phyloP scores from a whole-genome alignment of 2,329 filamentous ascomycete species.

The Aspergillus chevalieri region DNA sequence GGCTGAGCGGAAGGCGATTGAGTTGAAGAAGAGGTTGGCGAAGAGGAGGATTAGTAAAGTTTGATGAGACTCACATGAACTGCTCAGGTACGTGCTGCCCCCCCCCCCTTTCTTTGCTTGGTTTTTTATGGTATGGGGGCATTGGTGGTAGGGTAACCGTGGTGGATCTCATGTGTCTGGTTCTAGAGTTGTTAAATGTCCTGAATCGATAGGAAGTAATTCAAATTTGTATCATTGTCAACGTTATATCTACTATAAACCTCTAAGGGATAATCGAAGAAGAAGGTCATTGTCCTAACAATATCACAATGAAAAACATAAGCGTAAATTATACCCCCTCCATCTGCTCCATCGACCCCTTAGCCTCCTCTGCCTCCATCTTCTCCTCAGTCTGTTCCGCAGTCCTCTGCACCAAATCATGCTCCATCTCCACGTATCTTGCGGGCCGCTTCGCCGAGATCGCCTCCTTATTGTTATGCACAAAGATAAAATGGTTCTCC shows the following conservation, averaged over 20 bases:
- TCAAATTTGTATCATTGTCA: too few species aligned
- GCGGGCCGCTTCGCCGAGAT: constrained; percentile 3
- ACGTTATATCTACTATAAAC: too few species aligned
- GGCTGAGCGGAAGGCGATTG: neutral
- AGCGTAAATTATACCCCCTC: neutral
- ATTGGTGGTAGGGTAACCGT: too few species aligned
- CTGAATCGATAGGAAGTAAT: too few species aligned
- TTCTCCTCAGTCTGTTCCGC: neutral
- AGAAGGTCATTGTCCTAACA: neutral
- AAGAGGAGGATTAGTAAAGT: neutral
- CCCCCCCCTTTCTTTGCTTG: neutral
- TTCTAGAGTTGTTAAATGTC: too few species aligned
- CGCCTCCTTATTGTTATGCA: constrained; percentile 6
- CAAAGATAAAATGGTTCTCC: constrained; percentile 8
- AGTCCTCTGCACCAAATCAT: constrained; percentile 3
- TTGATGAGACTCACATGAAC: too few species aligned
- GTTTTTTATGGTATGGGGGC: too few species aligned
- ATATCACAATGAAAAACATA: neutral
- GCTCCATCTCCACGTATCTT: constrained; percentile 8
- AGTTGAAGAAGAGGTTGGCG: neutral
- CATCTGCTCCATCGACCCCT: neutral
- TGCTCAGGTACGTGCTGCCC: too few species aligned
- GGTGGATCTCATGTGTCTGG: too few species aligned
- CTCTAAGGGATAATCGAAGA: neutral
- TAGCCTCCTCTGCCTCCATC: neutral